Conservation (phyloP, 208 protist species). For the Trypanosoma vivax region DNA sequence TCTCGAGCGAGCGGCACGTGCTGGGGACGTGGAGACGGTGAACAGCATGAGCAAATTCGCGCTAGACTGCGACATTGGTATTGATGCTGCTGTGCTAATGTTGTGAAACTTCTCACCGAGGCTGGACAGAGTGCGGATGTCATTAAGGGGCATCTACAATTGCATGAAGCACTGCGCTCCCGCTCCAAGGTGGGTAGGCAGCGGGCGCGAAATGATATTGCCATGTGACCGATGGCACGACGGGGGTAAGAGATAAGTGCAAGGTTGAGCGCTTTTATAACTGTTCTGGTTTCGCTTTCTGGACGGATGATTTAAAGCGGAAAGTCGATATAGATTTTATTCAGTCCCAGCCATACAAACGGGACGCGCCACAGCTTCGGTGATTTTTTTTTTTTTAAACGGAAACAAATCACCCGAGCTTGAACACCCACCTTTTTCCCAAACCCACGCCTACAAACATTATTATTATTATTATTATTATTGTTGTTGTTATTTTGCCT, state of each 20-base stretch:
- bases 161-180: slow-evolving; percentile 78
- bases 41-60: slow-evolving; percentile 69
- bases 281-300: not conserved
- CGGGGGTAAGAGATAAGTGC: not conserved
- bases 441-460: slow-evolving; percentile 10
- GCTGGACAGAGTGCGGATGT: slow-evolving; percentile 64
- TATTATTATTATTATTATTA: slow-evolving; percentile 2
- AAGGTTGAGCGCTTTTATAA: not conserved
- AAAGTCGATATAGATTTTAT: no score
- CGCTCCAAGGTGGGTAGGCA: slow-evolving; percentile 70
- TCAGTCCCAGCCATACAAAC: no score
- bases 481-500: not conserved
- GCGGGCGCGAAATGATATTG: slow-evolving; percentile 51
- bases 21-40: slow-evolving; percentile 69
- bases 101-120: slow-evolving; percentile 58
- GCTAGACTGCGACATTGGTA: slow-evolving; percentile 80
- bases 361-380: no score
- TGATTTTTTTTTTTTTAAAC: slow-evolving; percentile 10
- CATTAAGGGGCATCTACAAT: slow-evolving; percentile 58
- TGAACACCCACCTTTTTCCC: no score
- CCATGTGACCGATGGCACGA: not conserved
- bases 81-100: slow-evolving; percentile 65
- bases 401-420: no score
- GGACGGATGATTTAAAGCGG: no score
- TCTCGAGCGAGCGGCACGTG: slow-evolving; percentile 68